phyloP scores from a whole-genome alignment of 768 basidiomycete genomes.

The Neoboletus magnificus region DNA sequence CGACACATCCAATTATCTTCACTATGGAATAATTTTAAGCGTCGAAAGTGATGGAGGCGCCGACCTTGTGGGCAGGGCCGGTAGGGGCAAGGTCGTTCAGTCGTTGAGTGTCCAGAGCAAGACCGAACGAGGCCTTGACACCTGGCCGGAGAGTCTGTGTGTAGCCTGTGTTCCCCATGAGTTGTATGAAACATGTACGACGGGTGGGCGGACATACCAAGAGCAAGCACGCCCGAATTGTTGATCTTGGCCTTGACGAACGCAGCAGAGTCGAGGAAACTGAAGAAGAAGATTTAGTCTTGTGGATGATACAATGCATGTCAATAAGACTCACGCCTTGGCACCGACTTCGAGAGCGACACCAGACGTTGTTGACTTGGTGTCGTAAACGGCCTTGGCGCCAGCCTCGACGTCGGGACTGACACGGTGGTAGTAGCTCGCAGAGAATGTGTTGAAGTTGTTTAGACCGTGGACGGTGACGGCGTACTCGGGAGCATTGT shows the following conservation, averaged over 20 bases:
- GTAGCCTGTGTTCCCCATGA: constrained; percentile 52
- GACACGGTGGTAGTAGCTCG: constrained; percentile 98
- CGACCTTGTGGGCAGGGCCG: constrained; percentile 82
- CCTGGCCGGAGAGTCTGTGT: constrained; percentile 93
- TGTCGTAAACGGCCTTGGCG: constrained; percentile 95
- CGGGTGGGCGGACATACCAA: constrained; percentile 47
- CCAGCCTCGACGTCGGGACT: constrained; percentile 89
- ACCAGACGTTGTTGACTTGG: constrained; percentile 82
- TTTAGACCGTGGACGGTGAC: constrained; percentile 92
- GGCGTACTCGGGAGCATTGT: constrained; percentile 94
- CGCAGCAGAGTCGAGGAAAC: constrained; percentile 81
- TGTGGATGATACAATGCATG: not conserved
- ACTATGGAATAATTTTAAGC: constrained; percentile 41
- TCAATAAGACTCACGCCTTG: constrained; percentile 67
- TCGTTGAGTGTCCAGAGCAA: constrained; percentile 92
- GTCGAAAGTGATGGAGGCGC: constrained; percentile 73
- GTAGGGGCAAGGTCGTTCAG: constrained; percentile 66
- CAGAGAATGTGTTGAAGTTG: constrained; percentile 91
- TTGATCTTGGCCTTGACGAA: constrained; percentile 99
- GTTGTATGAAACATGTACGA: not conserved
- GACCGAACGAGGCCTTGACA: constrained; percentile 89
- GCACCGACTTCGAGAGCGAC: constrained; percentile 93
- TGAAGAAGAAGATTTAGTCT: constrained; percentile 23
- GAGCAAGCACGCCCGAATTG: constrained; percentile 86
- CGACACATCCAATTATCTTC: constrained; percentile 13